A percentile compares a stretch with the other conserved stretches of the same genome.
Conservation (phyloP, 441 rosid species). For the Capsella rubella region DNA sequence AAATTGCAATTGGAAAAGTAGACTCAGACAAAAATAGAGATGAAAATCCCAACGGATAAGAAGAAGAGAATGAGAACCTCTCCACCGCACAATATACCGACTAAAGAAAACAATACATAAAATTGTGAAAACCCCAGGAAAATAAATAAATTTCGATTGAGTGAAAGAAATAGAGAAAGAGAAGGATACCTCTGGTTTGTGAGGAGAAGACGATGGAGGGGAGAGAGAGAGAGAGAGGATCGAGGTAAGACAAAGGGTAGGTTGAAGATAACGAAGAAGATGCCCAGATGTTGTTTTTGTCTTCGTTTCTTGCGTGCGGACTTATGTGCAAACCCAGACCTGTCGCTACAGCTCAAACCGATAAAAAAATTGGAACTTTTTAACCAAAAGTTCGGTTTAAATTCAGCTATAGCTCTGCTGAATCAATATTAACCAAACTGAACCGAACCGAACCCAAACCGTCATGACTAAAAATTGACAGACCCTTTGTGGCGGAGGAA, state of each 20-base stretch:
- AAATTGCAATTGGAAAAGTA: constrained; percentile 11
- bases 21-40: not conserved
- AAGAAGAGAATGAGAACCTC: constrained; percentile 6
- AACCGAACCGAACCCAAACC: too few species aligned
- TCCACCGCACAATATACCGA: constrained; percentile 1
- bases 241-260: constrained; percentile 45
- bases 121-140: constrained; percentile 10
- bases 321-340: constrained; percentile 28
- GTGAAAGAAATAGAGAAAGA: constrained; percentile 4
- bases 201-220: constrained; percentile 7
- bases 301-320: constrained; percentile 15
- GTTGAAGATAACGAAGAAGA: constrained; percentile 41
- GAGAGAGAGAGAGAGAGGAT: constrained; percentile 34
- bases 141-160: not conserved
- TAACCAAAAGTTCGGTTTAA: not conserved
- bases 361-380: not conserved
- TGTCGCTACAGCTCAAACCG: constrained; percentile 5
- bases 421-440: not conserved
- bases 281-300: constrained; percentile 1
- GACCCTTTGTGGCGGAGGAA: not conserved
- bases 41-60: constrained; percentile 2
- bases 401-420: not conserved
- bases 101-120: not conserved
- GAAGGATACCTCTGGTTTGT: constrained; percentile 25
- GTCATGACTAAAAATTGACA: too few species aligned